Percentiles rank a stretch among this genome's conserved stretches.
phyloP scores from a whole-genome alignment of 371 early-diverging fungal genomes.

The Apophysomyces sp. region DNA sequence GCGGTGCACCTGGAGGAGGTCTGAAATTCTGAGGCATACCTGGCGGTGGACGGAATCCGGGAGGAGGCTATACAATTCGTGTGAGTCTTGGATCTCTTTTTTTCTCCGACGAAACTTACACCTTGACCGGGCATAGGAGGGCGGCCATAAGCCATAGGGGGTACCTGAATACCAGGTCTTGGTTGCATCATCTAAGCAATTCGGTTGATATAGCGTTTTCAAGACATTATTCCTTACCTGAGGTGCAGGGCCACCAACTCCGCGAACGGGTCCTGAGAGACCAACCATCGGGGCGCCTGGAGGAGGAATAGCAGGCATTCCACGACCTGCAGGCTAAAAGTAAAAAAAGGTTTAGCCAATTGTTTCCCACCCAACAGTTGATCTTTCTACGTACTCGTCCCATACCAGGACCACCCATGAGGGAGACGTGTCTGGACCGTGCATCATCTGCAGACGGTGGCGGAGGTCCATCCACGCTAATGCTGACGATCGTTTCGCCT shows the following conservation, averaged over 20 bases:
- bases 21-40: conserved; percentile 48
- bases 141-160: conserved; percentile 78
- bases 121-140: conserved; percentile 54
- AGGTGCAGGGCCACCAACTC: conserved; percentile 91
- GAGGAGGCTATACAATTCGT: conserved; percentile 18
- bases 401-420: conserved; percentile 68
- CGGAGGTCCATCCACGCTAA: conserved; percentile 89
- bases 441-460: conserved; percentile 66
- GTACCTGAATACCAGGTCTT: conserved; percentile 55
- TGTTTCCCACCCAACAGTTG: not conserved
- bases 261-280: conserved; percentile 87
- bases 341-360: conserved; percentile 46
- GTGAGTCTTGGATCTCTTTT: no score
- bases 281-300: conserved; percentile 59
- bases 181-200: conserved; percentile 78
- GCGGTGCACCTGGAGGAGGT: conserved; percentile 37
- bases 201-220: conserved; percentile 18
- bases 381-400: conserved; percentile 40
- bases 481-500: conserved; percentile 86
- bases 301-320: conserved; percentile 76
- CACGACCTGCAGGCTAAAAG: conserved; percentile 83
- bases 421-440: conserved; percentile 43
- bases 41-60: conserved; percentile 57
- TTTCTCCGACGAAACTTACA: no score
- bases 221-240: conserved; percentile 35